Percentiles rank a stretch among this genome's conserved stretches.
Conservation (phyloP, 768 basidiomycete species). For the Phlegmacium glaucopus region DNA sequence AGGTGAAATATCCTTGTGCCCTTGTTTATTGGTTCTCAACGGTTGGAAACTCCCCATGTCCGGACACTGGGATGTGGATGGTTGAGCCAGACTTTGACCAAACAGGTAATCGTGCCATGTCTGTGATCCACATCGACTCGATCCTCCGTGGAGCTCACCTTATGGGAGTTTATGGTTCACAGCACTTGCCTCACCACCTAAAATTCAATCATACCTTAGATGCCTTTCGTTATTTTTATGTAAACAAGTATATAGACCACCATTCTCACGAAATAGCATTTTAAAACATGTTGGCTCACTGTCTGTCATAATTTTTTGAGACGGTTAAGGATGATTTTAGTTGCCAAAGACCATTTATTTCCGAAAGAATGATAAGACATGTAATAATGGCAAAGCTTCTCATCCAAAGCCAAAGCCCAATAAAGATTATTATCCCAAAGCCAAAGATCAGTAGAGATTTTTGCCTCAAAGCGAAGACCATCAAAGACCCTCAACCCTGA, state of each 20-base stretch:
- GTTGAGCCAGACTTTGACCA: constrained; percentile 13
- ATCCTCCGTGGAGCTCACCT: constrained; percentile 30
- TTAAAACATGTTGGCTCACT: too few relatives aligned
- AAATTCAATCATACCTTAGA: constrained; percentile 16
- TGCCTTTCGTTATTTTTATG: constrained; percentile 11
- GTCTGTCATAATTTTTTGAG: too few relatives aligned
- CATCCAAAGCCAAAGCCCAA: too few relatives aligned
- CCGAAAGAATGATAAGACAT: too few relatives aligned
- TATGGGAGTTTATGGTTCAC: constrained; percentile 17
- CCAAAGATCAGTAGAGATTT: too few relatives aligned
- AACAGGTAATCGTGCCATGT: neutral
- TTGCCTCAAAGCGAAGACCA: too few relatives aligned
- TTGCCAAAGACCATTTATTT: too few relatives aligned
- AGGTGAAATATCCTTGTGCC: constrained; percentile 21
- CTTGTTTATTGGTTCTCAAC: constrained; percentile 29
- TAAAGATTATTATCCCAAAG: too few relatives aligned
- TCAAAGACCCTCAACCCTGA: too few relatives aligned
- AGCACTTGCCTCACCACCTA: neutral
- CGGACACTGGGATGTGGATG: constrained; percentile 21
- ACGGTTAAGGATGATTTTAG: too few relatives aligned
- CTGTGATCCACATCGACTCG: constrained; percentile 23
- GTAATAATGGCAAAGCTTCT: too few relatives aligned
- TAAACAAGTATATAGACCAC: constrained; percentile 13
- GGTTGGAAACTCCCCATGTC: constrained; percentile 18
- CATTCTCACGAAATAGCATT: constrained; percentile 10